Evolutionary conservation across 805 yeast genomes (phyloP).

Genomic region (Ogataea parapolymorpha): DNA sequence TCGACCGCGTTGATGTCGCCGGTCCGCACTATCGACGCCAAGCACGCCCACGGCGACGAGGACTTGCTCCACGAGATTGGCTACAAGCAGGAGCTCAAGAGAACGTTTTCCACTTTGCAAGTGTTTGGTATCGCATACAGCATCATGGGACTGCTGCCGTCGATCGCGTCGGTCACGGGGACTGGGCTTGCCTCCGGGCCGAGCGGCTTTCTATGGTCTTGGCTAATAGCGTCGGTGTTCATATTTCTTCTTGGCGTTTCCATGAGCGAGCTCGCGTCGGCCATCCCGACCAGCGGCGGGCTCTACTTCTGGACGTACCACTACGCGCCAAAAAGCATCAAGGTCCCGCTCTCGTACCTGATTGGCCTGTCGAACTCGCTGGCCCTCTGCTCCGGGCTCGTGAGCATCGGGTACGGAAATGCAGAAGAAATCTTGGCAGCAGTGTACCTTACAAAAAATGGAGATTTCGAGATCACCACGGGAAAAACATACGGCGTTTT

Average conservation of each 20-base stretch:
- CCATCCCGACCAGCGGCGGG: conserved; percentile 77
- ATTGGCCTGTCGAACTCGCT: conserved; percentile 68
- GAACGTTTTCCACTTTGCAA: conserved; percentile 59
- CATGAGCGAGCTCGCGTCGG: conserved; percentile 63
- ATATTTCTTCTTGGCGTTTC: conserved; percentile 57
- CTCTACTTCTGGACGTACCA: conserved; percentile 66
- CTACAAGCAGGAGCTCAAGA: conserved; percentile 62
- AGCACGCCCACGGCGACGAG: conserved; percentile 26
- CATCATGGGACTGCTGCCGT: conserved; percentile 68
- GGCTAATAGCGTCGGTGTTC: conserved; percentile 57
- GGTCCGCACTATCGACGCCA: conserved; percentile 30
- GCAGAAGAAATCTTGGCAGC: conserved; percentile 57
- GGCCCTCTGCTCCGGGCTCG: conserved; percentile 63
- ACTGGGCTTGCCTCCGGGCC: conserved; percentile 62
- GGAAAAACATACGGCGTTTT: conserved; percentile 62
- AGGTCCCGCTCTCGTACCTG: conserved; percentile 54
- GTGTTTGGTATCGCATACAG: conserved; percentile 71
- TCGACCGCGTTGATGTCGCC: conserved; percentile 21
- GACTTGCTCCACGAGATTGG: conserved; percentile 55
- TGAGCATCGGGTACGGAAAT: conserved; percentile 69
- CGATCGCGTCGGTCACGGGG: conserved; percentile 53
- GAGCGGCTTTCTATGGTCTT: conserved; percentile 67
- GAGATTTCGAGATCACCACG: conserved; percentile 50
- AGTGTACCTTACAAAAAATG: conserved; percentile 49
- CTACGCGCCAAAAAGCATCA: conserved; percentile 54